Evolutionary conservation across 2,329 filamentous ascomycete species (phyloP).

Genomic region (Blumeria hordei): DNA sequence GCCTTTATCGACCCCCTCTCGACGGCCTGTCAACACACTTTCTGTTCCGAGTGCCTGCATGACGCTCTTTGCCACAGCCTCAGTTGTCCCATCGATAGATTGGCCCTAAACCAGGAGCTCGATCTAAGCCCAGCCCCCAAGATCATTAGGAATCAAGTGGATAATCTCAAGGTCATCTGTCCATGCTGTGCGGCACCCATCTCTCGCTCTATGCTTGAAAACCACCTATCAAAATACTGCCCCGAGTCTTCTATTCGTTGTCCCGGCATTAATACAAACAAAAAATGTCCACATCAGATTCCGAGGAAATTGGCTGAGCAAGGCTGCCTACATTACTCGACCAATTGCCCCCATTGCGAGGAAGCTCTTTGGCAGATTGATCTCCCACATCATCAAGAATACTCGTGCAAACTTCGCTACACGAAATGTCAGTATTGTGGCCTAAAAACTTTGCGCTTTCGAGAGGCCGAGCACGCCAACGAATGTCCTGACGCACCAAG

Average conservation of each 20-base stretch:
- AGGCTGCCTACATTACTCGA: slow-evolving; percentile 28
- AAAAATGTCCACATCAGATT: slow-evolving; percentile 26
- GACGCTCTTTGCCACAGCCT: slow-evolving; percentile 20
- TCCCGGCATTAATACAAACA: slow-evolving; percentile 18
- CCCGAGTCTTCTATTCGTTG: slow-evolving; percentile 30
- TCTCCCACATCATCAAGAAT: slow-evolving; percentile 22
- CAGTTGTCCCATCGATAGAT: slow-evolving; percentile 34
- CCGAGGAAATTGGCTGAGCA: slow-evolving; percentile 25
- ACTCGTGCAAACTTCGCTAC: slow-evolving; percentile 20
- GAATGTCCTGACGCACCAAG: slow-evolving; percentile 22
- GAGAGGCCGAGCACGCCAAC: slow-evolving; percentile 14
- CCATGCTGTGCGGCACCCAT: slow-evolving; percentile 29
- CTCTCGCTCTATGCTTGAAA: slow-evolving; percentile 27
- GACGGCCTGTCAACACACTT: slow-evolving; percentile 39
- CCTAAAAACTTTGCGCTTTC: slow-evolving; percentile 9
- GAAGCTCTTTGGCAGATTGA: slow-evolving; percentile 20
- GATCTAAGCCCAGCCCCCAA: slow-evolving; percentile 13
- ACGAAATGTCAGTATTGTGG: slow-evolving; percentile 11
- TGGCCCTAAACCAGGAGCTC: slow-evolving; percentile 17
- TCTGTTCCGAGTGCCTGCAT: slow-evolving; percentile 32
- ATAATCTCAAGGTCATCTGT: slow-evolving; percentile 32
- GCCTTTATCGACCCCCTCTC: slow-evolving; percentile 35
- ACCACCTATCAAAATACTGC: slow-evolving; percentile 32
- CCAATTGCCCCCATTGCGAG: slow-evolving; percentile 29
- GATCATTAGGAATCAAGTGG: slow-evolving; percentile 35